Conservation (phyloP, 805 yeast genomes). For the Blastobotrys mokoenaii region DNA sequence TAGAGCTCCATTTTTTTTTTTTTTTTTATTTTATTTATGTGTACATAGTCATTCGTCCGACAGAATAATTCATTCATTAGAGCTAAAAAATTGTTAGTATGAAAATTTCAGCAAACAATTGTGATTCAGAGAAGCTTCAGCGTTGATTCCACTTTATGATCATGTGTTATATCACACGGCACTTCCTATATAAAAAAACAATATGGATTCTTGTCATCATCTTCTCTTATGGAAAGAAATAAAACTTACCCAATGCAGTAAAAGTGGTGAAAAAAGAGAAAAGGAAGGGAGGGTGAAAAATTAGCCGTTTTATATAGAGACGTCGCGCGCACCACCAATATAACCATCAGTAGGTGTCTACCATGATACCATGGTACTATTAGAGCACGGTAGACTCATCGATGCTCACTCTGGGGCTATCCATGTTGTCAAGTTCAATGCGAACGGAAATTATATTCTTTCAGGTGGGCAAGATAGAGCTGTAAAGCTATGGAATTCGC, state of each 20-base stretch:
- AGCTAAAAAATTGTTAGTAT: too few relatives aligned
- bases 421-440: constrained; percentile 21
- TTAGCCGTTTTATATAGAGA: neutral
- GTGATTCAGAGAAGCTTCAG: neutral
- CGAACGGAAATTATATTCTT: constrained; percentile 22
- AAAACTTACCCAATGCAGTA: neutral
- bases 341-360: neutral
- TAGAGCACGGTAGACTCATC: neutral
- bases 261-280: constrained; percentile 1
- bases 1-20: neutral
- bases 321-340: neutral
- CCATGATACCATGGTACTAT: neutral
- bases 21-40: neutral
- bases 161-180: constrained; percentile 26
- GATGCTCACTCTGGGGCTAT: constrained; percentile 20
- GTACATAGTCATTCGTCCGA: too few relatives aligned
- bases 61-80: too few relatives aligned
- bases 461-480: constrained; percentile 26
- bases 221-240: constrained; percentile 1
- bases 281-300: neutral
- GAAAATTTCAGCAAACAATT: neutral
- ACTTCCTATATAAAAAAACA: constrained; percentile 24
- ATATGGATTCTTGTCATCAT: constrained; percentile 17
- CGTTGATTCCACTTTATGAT: constrained; percentile 19
- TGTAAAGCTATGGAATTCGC: constrained; percentile 24